These are phyloP conservation scores for Eutrema salsugineum DNA, from an alignment of 441 rosid genomes.

Conservation along the genomic window DNA sequence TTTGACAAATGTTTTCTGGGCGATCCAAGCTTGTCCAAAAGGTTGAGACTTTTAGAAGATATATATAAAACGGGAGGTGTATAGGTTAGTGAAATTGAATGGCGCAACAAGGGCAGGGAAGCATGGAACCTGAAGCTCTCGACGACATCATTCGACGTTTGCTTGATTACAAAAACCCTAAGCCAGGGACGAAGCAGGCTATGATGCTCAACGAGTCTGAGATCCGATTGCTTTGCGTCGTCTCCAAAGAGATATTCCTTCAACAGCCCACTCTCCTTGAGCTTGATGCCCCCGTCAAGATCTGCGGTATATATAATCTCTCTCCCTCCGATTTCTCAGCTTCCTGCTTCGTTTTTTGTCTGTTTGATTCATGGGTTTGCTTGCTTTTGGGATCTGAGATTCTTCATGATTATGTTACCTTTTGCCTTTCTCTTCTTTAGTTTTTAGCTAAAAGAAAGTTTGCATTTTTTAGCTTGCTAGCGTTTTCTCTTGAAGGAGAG, in stretches of 20 bases:
- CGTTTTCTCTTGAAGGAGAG: neutral
- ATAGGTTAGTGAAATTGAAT: conserved; percentile 1
- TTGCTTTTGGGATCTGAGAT: conserved; percentile 5
- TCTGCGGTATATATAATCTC: conserved; percentile 54
- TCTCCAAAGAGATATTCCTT: conserved; percentile 67
- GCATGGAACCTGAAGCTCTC: conserved; percentile 52
- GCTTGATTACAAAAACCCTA: conserved; percentile 55
- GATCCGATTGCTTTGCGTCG: conserved; percentile 79
- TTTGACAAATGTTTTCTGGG: neutral
- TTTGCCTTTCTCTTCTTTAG: neutral
- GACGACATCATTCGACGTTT: conserved; percentile 68
- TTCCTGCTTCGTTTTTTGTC: neutral
- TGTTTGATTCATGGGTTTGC: neutral
- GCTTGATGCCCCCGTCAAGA: conserved; percentile 90
- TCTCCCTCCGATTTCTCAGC: neutral
- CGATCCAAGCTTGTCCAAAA: conserved; percentile 3
- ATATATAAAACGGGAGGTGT: neutral
- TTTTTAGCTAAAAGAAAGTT: neutral
- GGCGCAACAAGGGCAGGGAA: conserved; percentile 45
- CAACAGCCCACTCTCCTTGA: conserved; percentile 87
- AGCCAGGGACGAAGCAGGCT: conserved; percentile 60
- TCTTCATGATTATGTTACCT: neutral
- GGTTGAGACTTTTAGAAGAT: conserved; percentile 10
- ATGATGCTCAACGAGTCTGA: conserved; percentile 69
- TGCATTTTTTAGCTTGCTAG: neutral